Conservation (phyloP, 306 rosid species). For the Citrullus colocynthis region DNA sequence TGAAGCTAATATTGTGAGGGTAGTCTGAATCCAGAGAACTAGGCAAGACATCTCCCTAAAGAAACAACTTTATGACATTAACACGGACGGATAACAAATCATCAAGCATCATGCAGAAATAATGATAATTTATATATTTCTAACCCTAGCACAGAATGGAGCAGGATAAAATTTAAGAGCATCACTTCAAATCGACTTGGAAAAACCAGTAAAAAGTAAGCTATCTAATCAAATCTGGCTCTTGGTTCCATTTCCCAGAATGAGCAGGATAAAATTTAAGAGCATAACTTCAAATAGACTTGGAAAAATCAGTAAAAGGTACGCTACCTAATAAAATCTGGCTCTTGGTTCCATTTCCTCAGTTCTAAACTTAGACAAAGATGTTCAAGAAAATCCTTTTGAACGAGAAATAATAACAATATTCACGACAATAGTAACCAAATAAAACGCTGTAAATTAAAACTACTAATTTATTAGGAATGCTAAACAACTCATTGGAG, state of each 20-base stretch:
- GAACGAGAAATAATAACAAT: background rate
- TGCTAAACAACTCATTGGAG: background rate
- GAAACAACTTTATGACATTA: constrained; percentile 14
- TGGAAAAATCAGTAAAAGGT: background rate
- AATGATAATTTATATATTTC: background rate
- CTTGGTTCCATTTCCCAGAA: background rate
- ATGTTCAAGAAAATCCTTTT: background rate
- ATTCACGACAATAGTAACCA: background rate
- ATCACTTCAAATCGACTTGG: background rate
- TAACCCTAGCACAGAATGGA: background rate
- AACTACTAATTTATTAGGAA: background rate
- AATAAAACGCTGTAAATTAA: background rate
- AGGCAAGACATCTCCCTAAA: constrained; percentile 52
- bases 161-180: background rate
- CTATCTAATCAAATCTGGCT: background rate
- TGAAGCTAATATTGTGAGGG: constrained; percentile 42
- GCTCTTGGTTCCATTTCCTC: background rate
- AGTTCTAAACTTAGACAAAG: background rate
- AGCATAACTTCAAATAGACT: background rate
- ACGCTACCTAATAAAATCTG: background rate
- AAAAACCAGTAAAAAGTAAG: background rate
- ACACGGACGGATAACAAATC: background rate
- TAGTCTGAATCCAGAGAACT: constrained; percentile 26
- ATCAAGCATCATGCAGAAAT: background rate
- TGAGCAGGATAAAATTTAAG: background rate